These are phyloP conservation scores for Aspergillus cejpii DNA, from an alignment of 2,329 filamentous ascomycete genomes.

Conservation along the genomic window DNA sequence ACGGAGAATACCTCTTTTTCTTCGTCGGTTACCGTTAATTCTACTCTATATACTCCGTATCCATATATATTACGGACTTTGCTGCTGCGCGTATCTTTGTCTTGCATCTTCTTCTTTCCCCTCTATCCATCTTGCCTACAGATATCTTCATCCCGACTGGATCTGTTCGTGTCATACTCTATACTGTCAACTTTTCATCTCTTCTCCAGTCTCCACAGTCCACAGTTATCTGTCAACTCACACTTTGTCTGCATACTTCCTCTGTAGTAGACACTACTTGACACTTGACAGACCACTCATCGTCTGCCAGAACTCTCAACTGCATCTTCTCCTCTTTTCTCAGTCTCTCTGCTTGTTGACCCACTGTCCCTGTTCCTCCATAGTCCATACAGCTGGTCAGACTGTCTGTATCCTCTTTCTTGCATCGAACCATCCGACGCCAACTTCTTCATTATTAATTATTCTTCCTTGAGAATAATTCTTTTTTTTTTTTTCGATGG, in stretches of 20 bases:
- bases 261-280: neutral
- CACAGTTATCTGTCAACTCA: neutral
- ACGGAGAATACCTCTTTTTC: no score
- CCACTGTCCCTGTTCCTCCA: neutral
- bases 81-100: conserved; percentile 12
- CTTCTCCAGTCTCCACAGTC: neutral
- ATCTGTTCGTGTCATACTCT: neutral
- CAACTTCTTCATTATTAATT: conserved; percentile 7
- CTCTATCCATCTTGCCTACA: neutral
- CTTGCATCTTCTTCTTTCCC: conserved; percentile 5
- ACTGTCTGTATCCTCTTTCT: conserved; percentile 4
- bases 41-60: conserved; percentile 8
- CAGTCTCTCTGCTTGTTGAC: neutral
- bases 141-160: neutral
- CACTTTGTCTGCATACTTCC: no score
- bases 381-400: neutral
- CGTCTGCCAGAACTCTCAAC: conserved; percentile 14
- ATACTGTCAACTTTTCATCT: neutral
- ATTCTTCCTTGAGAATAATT: neutral
- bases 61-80: no score
- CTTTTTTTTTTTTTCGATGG: conserved; percentile 26
- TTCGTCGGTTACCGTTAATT: conserved; percentile 10
- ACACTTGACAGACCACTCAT: conserved; percentile 11
- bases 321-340: conserved; percentile 7
- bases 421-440: neutral